Conservation (phyloP, 2,329 filamentous ascomycete species). For the Epichloe elymi region DNA sequence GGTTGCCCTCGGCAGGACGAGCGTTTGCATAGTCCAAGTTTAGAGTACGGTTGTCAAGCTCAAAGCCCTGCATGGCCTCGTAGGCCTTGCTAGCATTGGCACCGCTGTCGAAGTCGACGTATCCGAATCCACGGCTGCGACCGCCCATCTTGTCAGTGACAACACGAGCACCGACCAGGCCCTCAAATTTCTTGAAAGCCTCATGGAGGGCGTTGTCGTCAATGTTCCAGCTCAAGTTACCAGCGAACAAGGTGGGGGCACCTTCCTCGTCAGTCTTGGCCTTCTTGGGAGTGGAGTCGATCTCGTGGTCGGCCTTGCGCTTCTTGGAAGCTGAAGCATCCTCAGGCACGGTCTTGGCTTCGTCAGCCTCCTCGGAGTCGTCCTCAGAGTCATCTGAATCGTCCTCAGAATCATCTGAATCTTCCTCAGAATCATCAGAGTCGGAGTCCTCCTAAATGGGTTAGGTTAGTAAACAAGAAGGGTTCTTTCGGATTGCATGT, state of each 20-base stretch:
- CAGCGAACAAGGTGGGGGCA: constrained; percentile 63
- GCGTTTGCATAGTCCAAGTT: constrained; percentile 69
- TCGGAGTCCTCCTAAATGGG: background rate
- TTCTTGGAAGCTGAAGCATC: constrained; percentile 31
- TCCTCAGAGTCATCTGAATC: constrained; percentile 19
- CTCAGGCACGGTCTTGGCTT: constrained; percentile 20
- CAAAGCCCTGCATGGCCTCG: constrained; percentile 59
- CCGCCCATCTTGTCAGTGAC: constrained; percentile 72
- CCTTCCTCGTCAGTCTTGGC: constrained; percentile 42
- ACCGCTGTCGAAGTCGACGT: constrained; percentile 68
- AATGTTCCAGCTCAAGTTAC: constrained; percentile 82
- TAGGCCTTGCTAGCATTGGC: constrained; percentile 59
- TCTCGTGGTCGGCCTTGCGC: constrained; percentile 35
- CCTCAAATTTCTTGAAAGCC: constrained; percentile 70
- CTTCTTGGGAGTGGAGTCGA: constrained; percentile 49
- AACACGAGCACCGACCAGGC: constrained; percentile 60
- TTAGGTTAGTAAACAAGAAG: background rate
- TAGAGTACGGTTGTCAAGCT: constrained; percentile 61
- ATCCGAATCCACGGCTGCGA: constrained; percentile 85
- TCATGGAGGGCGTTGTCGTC: constrained; percentile 70
- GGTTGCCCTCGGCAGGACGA: constrained; percentile 41
- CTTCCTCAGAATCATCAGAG: constrained; percentile 19
- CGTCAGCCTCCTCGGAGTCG: constrained; percentile 23
- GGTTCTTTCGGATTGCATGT: background rate
- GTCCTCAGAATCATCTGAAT: constrained; percentile 21